Conservation (phyloP, 192 early-diverging fungal genomes). For the Rhizophagus sp. region DNA sequence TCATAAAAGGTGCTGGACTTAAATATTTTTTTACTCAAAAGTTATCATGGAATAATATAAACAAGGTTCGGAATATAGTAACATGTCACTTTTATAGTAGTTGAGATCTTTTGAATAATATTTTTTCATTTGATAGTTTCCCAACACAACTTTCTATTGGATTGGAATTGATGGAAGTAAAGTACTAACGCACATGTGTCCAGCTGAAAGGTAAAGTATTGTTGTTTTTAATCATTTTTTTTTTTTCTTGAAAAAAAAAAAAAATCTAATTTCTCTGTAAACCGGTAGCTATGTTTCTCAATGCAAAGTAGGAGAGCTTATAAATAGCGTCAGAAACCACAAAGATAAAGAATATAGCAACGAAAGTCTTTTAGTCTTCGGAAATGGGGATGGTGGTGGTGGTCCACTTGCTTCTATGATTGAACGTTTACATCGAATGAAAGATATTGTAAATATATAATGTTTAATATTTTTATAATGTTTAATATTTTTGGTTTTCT, state of each 20-base stretch:
- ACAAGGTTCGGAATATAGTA: constrained; percentile 59
- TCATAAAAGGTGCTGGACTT: constrained; percentile 71
- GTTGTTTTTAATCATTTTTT: neutral
- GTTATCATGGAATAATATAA: constrained; percentile 99
- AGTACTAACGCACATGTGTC: constrained; percentile 38
- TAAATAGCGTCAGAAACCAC: constrained; percentile 78
- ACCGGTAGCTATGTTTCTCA: constrained; percentile 24
- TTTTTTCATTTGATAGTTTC: constrained; percentile 59
- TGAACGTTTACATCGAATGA: constrained; percentile 76
- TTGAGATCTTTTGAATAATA: neutral
- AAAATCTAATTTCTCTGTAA: neutral
- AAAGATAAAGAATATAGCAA: constrained; percentile 85
- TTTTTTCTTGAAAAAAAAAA: neutral
- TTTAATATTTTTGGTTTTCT: neutral
- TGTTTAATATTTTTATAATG: neutral
- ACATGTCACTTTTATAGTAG: constrained; percentile 1
- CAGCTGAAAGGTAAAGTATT: constrained; percentile 31
- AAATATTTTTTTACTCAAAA: constrained; percentile 99
- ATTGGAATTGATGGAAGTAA: constrained; percentile 82
- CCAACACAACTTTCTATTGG: constrained; percentile 96
- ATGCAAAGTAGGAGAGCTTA: constrained; percentile 32
- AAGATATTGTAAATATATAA: constrained; percentile 56
- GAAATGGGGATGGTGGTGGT: constrained; percentile 97
- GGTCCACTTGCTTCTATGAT: constrained; percentile 84
- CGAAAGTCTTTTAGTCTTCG: constrained; percentile 87